These are phyloP conservation scores for Ogataea neopini DNA, from an alignment of 805 yeast genomes.

Conservation along the genomic window DNA sequence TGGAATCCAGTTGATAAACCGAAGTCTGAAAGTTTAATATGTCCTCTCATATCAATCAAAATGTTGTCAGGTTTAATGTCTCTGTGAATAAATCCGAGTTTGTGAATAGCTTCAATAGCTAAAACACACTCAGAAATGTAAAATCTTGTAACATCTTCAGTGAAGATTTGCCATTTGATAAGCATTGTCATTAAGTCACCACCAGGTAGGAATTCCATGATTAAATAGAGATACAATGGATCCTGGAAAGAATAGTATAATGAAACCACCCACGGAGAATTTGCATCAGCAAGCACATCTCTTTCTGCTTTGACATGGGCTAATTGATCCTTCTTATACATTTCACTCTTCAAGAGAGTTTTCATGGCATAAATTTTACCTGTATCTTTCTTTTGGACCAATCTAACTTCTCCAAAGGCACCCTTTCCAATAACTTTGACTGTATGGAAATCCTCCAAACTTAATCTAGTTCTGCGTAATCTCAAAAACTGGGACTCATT, in stretches of 20 bases:
- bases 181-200: slow-evolving; percentile 94
- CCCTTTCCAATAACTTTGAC: slow-evolving; percentile 94
- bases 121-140: slow-evolving; percentile 96
- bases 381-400: slow-evolving; percentile 90
- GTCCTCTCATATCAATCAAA: slow-evolving; percentile 64
- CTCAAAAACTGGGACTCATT: slow-evolving; percentile 87
- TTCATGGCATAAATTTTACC: slow-evolving; percentile 95
- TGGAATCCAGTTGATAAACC: slow-evolving; percentile 90
- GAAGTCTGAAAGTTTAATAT: slow-evolving; percentile 66
- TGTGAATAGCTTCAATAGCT: slow-evolving; percentile 93
- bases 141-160: slow-evolving; percentile 89
- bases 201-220: slow-evolving; percentile 82
- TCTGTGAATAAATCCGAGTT: slow-evolving; percentile 91
- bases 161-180: slow-evolving; percentile 89
- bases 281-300: slow-evolving; percentile 89
- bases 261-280: slow-evolving; percentile 87
- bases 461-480: slow-evolving; percentile 77
- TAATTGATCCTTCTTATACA: slow-evolving; percentile 91
- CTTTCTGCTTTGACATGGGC: slow-evolving; percentile 96
- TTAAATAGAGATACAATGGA: slow-evolving; percentile 67
- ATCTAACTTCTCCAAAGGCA: slow-evolving; percentile 95
- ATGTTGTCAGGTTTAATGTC: slow-evolving; percentile 97
- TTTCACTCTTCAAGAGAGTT: slow-evolving; percentile 84
- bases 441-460: slow-evolving; percentile 81
- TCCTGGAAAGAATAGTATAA: slow-evolving; percentile 83